Conservation (phyloP, 495 filamentous ascomycete species). For the Penicillium lividum region DNA sequence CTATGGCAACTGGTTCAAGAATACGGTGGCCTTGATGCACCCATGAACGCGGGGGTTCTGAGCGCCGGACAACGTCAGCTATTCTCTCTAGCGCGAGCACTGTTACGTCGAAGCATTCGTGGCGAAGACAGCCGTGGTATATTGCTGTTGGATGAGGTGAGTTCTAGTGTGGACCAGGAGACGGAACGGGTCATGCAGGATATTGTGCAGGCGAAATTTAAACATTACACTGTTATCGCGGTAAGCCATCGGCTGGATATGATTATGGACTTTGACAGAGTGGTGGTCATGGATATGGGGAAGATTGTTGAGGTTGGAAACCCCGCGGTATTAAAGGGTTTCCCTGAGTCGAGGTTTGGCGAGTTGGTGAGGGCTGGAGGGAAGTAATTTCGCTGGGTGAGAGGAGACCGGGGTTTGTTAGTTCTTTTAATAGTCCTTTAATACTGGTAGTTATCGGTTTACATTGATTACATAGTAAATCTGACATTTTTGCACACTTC, state of each 20-base stretch:
- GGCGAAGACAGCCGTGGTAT: background rate
- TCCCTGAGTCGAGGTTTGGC: background rate
- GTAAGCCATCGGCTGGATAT: constrained; percentile 51
- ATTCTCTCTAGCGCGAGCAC: background rate
- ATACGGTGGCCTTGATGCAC: background rate
- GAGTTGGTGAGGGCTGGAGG: background rate
- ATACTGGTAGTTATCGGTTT: no score
- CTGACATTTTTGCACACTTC: no score
- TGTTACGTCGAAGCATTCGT: constrained; percentile 2
- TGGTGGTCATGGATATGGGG: constrained; percentile 44
- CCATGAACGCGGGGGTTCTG: background rate
- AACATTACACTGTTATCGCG: constrained; percentile 46
- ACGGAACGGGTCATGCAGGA: constrained; percentile 47
- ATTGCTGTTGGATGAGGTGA: constrained; percentile 48
- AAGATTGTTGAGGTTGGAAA: constrained; percentile 44
- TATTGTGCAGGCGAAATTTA: constrained; percentile 46
- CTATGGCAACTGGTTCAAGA: background rate
- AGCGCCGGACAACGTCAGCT: background rate
- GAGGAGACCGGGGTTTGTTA: no score
- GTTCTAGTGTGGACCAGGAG: constrained; percentile 45
- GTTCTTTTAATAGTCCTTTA: no score
- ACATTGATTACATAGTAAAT: no score
- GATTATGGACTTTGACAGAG: constrained; percentile 48
- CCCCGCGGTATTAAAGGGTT: constrained; percentile 18
- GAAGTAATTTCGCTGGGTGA: no score